These are phyloP conservation scores for Lactarius pseudohatsudake DNA, from an alignment of 768 basidiomycete genomes.

Conservation along the genomic window DNA sequence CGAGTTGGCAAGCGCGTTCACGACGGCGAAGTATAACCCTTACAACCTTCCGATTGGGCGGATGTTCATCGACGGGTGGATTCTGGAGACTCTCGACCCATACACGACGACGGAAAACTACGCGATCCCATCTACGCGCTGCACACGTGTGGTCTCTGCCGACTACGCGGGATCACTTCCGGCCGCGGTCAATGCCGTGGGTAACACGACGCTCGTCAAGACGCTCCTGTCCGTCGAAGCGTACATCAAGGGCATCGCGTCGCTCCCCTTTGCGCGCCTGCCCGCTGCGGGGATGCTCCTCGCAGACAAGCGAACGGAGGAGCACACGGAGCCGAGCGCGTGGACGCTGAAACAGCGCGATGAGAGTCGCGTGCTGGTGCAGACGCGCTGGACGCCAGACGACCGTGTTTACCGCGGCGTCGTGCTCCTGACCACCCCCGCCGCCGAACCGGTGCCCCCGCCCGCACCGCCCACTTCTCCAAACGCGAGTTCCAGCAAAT, in stretches of 20 bases:
- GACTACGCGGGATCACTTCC: slow-evolving; percentile 88
- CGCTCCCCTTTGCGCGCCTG: slow-evolving; percentile 65
- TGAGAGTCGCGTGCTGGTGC: slow-evolving; percentile 54
- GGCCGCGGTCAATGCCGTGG: slow-evolving; percentile 77
- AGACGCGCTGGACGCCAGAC: slow-evolving; percentile 51
- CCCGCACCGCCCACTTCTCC: slow-evolving; percentile 22
- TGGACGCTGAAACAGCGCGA: slow-evolving; percentile 68
- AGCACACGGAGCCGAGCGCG: slow-evolving; percentile 39
- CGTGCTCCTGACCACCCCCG: slow-evolving; percentile 44
- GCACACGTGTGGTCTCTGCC: slow-evolving; percentile 79
- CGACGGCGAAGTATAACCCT: slow-evolving; percentile 71
- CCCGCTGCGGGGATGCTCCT: slow-evolving; percentile 66
- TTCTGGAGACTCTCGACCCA: slow-evolving; percentile 93
- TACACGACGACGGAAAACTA: slow-evolving; percentile 92
- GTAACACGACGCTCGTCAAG: slow-evolving; percentile 75
- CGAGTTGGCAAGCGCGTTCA: slow-evolving; percentile 56
- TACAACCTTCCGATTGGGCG: slow-evolving; percentile 72
- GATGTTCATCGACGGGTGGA: slow-evolving; percentile 90
- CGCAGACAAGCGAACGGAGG: slow-evolving; percentile 52
- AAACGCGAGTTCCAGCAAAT: slow-evolving; percentile 1
- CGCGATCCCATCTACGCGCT: slow-evolving; percentile 88
- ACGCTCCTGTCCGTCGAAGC: slow-evolving; percentile 72
- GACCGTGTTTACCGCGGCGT: slow-evolving; percentile 52
- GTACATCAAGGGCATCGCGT: slow-evolving; percentile 63
- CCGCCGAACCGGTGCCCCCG: slow-evolving; percentile 24